Conservation (phyloP, 306 rosid species). For the Inga laurina region DNA sequence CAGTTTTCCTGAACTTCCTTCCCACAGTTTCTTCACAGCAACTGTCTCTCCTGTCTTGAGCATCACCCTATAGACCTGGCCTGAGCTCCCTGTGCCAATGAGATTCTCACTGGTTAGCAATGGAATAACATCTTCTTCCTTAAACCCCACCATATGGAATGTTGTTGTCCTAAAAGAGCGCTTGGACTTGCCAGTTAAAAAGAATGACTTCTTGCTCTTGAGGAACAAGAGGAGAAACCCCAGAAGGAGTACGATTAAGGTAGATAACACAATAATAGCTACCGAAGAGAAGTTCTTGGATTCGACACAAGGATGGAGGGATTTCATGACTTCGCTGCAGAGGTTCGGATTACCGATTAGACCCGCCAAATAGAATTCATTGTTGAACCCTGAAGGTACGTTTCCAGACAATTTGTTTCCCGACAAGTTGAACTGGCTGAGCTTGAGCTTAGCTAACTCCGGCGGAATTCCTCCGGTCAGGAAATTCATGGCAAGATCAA, state of each 20-base stretch:
- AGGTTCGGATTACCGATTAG: slow-evolving; percentile 64
- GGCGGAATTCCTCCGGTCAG: slow-evolving; percentile 69
- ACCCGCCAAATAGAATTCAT: slow-evolving; percentile 37
- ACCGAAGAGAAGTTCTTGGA: slow-evolving; percentile 40
- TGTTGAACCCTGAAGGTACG: slow-evolving; percentile 62
- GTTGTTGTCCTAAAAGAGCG: slow-evolving; percentile 41
- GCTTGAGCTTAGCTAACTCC: slow-evolving; percentile 58
- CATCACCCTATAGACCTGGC: slow-evolving; percentile 60
- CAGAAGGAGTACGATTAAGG: slow-evolving; percentile 39
- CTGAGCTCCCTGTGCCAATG: slow-evolving; percentile 76
- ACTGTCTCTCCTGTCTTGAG: slow-evolving; percentile 64
- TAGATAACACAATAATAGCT: slow-evolving; percentile 34
- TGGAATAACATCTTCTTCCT: slow-evolving; percentile 61
- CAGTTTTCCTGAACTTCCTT: slow-evolving; percentile 25
- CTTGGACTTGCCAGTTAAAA: slow-evolving; percentile 38
- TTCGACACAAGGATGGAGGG: slow-evolving; percentile 50
- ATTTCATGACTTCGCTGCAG: slow-evolving; percentile 55
- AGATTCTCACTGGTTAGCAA: slow-evolving; percentile 48
- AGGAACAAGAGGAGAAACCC: slow-evolving; percentile 49
- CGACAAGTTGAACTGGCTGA: slow-evolving; percentile 64
- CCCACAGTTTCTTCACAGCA: slow-evolving; percentile 75
- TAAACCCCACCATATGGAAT: slow-evolving; percentile 63
- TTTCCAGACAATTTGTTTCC: slow-evolving; percentile 57
- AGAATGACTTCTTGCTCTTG: slow-evolving; percentile 38
- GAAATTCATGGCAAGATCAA: slow-evolving; percentile 67